These are phyloP conservation scores for Teunomyces pallodes DNA, from an alignment of 805 yeast species.

Conservation along the genomic window DNA sequence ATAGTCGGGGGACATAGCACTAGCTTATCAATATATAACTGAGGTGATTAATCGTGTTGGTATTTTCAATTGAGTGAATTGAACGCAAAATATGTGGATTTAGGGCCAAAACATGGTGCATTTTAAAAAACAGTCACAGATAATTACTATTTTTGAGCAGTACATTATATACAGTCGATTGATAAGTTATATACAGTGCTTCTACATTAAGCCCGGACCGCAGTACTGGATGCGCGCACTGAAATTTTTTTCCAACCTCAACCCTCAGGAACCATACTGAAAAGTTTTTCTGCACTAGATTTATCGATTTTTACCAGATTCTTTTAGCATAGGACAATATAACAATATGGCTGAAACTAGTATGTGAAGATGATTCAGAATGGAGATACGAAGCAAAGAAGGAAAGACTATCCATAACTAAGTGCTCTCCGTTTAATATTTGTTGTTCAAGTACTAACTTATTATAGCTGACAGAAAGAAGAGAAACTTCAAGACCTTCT, in stretches of 20 bases:
- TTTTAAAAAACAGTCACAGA: background rate
- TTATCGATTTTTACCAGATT: conserved; percentile 9
- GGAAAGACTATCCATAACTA: background rate
- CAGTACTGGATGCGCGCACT: background rate
- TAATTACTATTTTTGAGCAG: background rate
- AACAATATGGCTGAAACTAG: conserved; percentile 36
- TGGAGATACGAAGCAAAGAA: background rate
- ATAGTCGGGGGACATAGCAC: too few species aligned
- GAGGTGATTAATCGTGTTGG: too few species aligned
- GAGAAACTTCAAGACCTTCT: conserved; percentile 94
- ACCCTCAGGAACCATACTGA: conserved; percentile 6
- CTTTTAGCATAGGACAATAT: conserved; percentile 9
- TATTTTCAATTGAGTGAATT: too few species aligned
- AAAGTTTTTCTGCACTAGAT: conserved; percentile 11
- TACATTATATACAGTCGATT: too few species aligned
- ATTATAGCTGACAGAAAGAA: conserved; percentile 63
- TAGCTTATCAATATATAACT: too few species aligned
- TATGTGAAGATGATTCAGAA: conserved; percentile 19
- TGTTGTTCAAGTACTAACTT: conserved; percentile 15
- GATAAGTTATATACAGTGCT: background rate
- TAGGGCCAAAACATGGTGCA: background rate
- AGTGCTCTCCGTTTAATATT: background rate
- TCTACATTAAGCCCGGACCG: background rate
- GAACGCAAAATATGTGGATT: background rate
- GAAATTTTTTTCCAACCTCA: conserved; percentile 1